Evolutionary conservation across 2,329 filamentous ascomycete genomes (phyloP), one percentile per base, ranked within the genome.

Genomic region (Sporothrix protearum): DNA sequence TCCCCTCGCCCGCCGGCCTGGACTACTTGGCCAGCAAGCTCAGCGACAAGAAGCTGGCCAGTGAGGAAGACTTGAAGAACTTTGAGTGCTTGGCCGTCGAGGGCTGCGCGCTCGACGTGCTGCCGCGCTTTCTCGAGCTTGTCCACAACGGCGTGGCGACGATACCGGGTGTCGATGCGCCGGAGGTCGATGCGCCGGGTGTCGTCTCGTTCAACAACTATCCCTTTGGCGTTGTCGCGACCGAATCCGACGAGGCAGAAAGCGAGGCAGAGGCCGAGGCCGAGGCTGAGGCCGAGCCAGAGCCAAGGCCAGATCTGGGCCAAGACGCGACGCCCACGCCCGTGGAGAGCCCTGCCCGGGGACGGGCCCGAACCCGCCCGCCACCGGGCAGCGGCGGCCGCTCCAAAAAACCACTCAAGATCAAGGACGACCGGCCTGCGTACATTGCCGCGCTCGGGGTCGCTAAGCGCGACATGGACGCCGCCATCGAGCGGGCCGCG

Each of bases 21-120:
- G 45, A 22, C 28, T 71, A 68, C 25, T 19, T 68, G 1, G 19
- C 39, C 5, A 51, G 39, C 53, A 71, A 71, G 45, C 28, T 71
- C n/a, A n/a, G n/a, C n/a, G 30, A 64, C 55, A 22, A 25, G 30
- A 67, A 28, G 47, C 55, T 72, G 25, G 71, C 71, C 8, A 57
- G 71, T 33, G 68, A 70, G 33, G 55, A 72, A 6, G 71, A 72
- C 47, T 28, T 72, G 25, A 70, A 57, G n/a, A 57, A 22, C 3
- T 72, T 72, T 69, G 68, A 72, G 39, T 72, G 39, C n/a, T 33
- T 71, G 33, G 63, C 68, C 22, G 68, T 72, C 16, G 68, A 72
- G 22, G 70, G 63, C 55, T 71, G 70, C 33, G 70, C 22, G 53
- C 64, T 71, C 28, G 70, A 71, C 19, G 63, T 71, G 8, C 2